Evolutionary conservation across 2,329 filamentous ascomycete genomes (phyloP), one percentile per base, ranked within the genome.

Genomic region (Xylariaceae sp.): DNA sequence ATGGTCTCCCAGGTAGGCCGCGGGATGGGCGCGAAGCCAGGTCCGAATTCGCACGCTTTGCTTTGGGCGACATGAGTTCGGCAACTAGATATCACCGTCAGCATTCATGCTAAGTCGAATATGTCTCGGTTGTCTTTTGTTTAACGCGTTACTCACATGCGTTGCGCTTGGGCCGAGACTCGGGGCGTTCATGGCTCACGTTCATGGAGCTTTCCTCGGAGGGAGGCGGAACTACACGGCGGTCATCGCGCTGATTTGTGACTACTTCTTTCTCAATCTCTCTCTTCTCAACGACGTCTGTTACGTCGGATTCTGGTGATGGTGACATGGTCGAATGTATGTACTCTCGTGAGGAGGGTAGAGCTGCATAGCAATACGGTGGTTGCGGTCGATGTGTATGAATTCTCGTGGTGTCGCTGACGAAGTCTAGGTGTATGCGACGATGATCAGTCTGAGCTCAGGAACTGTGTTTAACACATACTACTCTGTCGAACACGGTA

Each of bases 11-110:
- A 2, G 58, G 23, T 10, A 61, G 23, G 17, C 39, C 23, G 49
- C 60, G 62, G 13, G 58, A 64, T 51, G 66, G 62, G 66, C 65
- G 48, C 58, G 60, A 57, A 30, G 52, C 52, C 53, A 13, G 60
- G 52, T 39, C 68, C 63, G 62, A 72, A 68, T 50, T 63, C 3
- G 55, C 62, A 2, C 55, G 70, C 66, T 80, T 81, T 51, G 72
- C 68, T 66, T 79, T 82, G 11, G 76, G 74, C 1, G 78, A 73
- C 74, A 86, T 84, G 57, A 86, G 76, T 62, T 83, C 78, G 54
- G 80, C 70, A 70, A 86, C 63, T 69, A 63, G 45, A 60, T 18
- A 37, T 37, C 11, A n/a, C 4, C 13, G 56, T 63, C 37, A 61
- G 61, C 41, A 48, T 53, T 35, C 5, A 45, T 13, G 17, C 41